Percentiles rank a stretch among this genome's conserved stretches.
phyloP scores from a whole-genome alignment of 2,329 filamentous ascomycete genomes.

The Aspergillus ochraceoroseus region DNA sequence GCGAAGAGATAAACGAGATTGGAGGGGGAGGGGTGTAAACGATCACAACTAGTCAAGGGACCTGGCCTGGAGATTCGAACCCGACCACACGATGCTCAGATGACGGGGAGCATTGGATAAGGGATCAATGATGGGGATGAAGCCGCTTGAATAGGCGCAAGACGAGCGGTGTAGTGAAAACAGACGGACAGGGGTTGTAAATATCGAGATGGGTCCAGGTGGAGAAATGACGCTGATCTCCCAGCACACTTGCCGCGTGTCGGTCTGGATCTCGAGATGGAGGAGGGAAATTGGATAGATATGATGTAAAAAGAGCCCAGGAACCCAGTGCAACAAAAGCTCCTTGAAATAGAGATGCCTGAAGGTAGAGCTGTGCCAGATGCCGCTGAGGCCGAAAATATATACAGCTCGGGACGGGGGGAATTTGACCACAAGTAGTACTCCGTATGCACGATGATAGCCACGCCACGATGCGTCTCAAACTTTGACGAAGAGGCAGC shows the following conservation, averaged over 20 bases:
- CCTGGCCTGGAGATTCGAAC: no score
- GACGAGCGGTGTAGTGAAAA: constrained; percentile 25
- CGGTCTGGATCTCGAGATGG: constrained; percentile 18
- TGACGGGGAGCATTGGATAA: constrained; percentile 12
- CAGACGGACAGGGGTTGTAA: constrained; percentile 7
- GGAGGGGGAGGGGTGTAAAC: no score
- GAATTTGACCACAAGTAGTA: constrained; percentile 8
- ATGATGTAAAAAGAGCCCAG: no score
- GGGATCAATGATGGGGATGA: constrained; percentile 11
- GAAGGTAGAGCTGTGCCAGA: constrained; percentile 8
- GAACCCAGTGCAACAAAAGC: no score
- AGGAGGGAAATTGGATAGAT: no score
- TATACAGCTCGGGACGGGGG: constrained; percentile 9
- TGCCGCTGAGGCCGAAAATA: constrained; percentile 14
- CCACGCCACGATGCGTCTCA: constrained; percentile 15
- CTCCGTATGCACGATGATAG: constrained; percentile 11
- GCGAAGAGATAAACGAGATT: background rate
- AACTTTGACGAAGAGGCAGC: constrained; percentile 6
- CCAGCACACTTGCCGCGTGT: constrained; percentile 12
- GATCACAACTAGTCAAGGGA: no score
- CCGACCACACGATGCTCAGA: constrained; percentile 14
- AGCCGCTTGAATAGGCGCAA: constrained; percentile 4
- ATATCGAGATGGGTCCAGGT: constrained; percentile 16
- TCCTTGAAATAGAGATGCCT: constrained; percentile 17
- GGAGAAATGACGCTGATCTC: constrained; percentile 19